Evolutionary conservation across 2,329 filamentous ascomycete genomes (phyloP), one percentile per base, ranked within the genome.

Genomic region (Trichoderma aggressivum): DNA sequence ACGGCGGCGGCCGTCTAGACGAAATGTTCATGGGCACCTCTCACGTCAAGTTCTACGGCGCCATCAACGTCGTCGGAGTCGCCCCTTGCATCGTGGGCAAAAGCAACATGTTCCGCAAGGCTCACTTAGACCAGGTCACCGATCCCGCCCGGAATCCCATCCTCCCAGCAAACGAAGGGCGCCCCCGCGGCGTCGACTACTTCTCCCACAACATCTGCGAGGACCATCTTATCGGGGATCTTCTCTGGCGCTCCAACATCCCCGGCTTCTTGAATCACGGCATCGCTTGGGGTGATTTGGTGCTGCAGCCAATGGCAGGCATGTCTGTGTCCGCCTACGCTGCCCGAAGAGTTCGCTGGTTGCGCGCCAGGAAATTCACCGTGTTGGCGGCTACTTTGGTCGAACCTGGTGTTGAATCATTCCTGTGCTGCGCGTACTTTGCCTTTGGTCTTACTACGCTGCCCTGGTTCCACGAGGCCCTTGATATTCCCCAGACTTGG

Each of bases 171-270:
- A 77, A 83, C 76, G 75, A 81, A 70, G 71, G 83, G 76, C 80
- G 86, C 75, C 79, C 89, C 82, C 79, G 79, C 0, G 97, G 96
- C 0, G 91, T 99, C 74, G 94, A 98, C 81, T 94, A 91, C 82
- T 99, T 99, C 82, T 97, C 94, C 3, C 88, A 93, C 74, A 97
- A 97, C 78, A 98, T 99, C 78, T 99, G 96, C 83, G 97, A 99
- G 80, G 96, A 99, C 78, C 96, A 99, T 77, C 84, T 98, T 28
- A 97, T 99, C 69, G 95, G 95, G 14, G 96, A 99, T 75, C 83
- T 96, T 1, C 86, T 99, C 5, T 99, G 94, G 94, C 90, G 90
- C 70, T 87, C 88, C n/a, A 78, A 82, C 2, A 81, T 92, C 6
- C 86, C 88, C 0, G 87, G 88, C 2, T 91, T 88, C 82, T 86